phyloP scores from a whole-genome alignment of 495 filamentous ascomycete genomes.

The Podospora pseudopauciseta region DNA sequence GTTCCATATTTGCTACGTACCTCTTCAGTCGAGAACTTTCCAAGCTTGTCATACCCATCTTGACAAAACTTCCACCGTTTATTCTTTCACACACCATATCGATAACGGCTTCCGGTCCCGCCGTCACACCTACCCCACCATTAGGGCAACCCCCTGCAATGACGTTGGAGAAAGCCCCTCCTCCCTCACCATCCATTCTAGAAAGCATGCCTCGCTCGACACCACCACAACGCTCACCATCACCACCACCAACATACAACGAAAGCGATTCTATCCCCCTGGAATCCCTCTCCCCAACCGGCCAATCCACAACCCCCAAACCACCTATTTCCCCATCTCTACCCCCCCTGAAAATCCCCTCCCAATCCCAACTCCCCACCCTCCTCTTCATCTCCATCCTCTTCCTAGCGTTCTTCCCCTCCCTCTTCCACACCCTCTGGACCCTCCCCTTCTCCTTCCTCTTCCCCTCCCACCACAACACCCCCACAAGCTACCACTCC shows the following conservation, averaged over 20 bases:
- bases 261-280: conserved; percentile 5
- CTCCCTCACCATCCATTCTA: neutral
- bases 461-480: conserved; percentile 4
- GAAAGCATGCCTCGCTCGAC: conserved; percentile 15
- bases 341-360: conserved; percentile 10
- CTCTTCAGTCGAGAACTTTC: neutral
- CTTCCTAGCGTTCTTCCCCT: conserved; percentile 53
- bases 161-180: conserved; percentile 17
- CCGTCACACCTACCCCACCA: conserved; percentile 6
- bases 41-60: neutral
- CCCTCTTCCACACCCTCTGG: conserved; percentile 49
- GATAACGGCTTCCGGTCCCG: neutral
- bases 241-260: neutral
- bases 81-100: neutral
- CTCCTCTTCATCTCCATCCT: conserved; percentile 49
- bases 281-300: neutral
- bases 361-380: conserved; percentile 19
- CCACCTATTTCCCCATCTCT: conserved; percentile 4
- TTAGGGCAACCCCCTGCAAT: conserved; percentile 3
- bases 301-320: neutral
- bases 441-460: conserved; percentile 36
- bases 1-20: neutral
- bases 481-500: neutral
- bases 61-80: neutral
- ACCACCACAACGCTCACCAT: neutral